Base-by-base conservation (phyloP, 345 rosid species). In the Boechera stricta region DNA sequence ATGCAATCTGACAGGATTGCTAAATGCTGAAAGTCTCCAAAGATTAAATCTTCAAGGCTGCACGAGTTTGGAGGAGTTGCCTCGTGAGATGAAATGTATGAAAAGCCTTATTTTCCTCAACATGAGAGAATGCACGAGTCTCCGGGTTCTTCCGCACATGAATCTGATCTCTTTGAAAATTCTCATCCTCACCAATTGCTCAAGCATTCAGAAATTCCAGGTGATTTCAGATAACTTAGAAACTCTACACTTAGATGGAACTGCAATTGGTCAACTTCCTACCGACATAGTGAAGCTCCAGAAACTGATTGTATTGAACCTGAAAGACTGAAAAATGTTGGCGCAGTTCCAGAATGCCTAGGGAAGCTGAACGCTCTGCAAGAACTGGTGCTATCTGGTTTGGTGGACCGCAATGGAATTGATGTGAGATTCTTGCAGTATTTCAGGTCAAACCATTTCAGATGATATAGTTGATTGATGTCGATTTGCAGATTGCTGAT, bases 151-250 rank as follows among this genome's bases (percentile, higher is more conserved):
- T 4, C 76, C 66, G 0, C 12, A 7, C 0, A 66, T 66, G 7
- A 38, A 59, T 26, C 38, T 67, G 48, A 29, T 29, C 7, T 83
- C 47, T 13, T 1, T 70, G 62, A 67, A 52, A 63, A 54, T 66
- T 73, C 71, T 66, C 47, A 68, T 53, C 63, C 79, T 55, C 21
- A 75, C 16, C 44, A 57, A 67, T 5, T 85, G 88, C 79, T 31
- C 18, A 48, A 75, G 13, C 13, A 49, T 82, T 49, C 0, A 35
- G 18, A 2, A 11, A 0, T 71, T 82, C 11, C n/a, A 11, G 18
- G 61, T 67, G 29, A 44, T 82, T 10, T 61, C 77, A 0, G 10
- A 64, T 0, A 68, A 73, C 35, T 36, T 83, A 2, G 11, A 67
- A 13, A 18, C 48, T 16, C 28, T 80, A 59, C 1, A 33, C 29